Evolutionary conservation across 768 basidiomycete species (phyloP), one percentile per base, ranked within the genome.

Genomic region (Saitozyma podzolica): DNA sequence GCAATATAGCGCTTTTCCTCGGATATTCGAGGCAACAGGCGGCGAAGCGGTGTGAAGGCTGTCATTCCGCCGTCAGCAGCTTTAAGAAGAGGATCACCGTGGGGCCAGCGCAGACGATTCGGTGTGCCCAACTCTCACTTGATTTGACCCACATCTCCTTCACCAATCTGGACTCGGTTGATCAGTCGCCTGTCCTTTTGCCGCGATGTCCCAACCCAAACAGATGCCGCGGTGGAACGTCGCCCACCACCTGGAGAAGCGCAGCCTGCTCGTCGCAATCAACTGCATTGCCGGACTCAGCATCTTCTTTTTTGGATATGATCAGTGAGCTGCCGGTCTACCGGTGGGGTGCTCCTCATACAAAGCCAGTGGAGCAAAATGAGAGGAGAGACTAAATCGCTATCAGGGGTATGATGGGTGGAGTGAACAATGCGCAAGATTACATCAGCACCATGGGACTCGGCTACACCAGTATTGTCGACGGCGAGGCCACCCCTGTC

Each of bases 261-360:
- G 63, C 39, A 54, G 51, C 19, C 49, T 64, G 14, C 40, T 64
- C 13, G 55, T 64, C 50, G 64, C 68, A 8, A 59, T 69, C 51
- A 62, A 69, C 14, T 58, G 58, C 39, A 61, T 66, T 9, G 68
- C 60, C 13, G 68, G 61, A 40, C 52, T 69, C 14, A 41, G 40
- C 19, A 69, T 69, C 56, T 56, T 69, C n/a, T 69, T 69, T 55
- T 69, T 63, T 49, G 68, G 68, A 2, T 69, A 65, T 37, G 67
- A 62, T 50, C 61, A 69, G 40, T 56, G 51, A 10, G 61, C 59
- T 53, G 16, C 43, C 9, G 9, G 43, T 11, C 13, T 11, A 11
- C 13, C 11, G 45, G 1, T 11, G n/a, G 45, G 13, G 45, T 47
- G 45, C 9, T 47, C 45, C 3, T 6, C 45, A 17, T 11, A 47